Conservation (phyloP, 345 rosid genomes). For the Dipteronia sinensis region DNA sequence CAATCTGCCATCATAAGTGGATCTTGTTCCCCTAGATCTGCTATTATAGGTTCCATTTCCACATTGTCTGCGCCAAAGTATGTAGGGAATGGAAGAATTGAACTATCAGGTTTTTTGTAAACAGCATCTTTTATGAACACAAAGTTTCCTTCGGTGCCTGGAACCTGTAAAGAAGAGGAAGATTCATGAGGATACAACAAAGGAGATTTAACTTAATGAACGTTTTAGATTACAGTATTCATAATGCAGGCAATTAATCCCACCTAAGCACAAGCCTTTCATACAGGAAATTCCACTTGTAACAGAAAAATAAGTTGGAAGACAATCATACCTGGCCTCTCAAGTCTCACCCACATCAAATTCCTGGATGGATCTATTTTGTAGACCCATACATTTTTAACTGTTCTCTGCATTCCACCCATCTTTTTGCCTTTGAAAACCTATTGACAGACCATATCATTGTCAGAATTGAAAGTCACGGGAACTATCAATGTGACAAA, state of each 20-base stretch:
- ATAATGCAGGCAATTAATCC: background rate
- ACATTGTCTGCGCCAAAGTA: conserved; percentile 65
- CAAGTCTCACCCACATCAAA: conserved; percentile 92
- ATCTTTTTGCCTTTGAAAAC: conserved; percentile 91
- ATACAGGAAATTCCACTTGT: background rate
- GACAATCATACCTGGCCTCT: conserved; percentile 81
- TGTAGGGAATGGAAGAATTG: conserved; percentile 88
- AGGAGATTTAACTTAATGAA: background rate
- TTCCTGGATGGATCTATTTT: conserved; percentile 89
- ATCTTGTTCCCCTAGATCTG: conserved; percentile 85
- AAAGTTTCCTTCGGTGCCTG: conserved; percentile 89
- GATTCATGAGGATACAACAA: background rate
- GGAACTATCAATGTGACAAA: conserved; percentile 8
- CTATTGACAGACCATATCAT: conserved; percentile 36
- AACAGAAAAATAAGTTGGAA: conserved; percentile 5
- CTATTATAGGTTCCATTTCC: conserved; percentile 56
- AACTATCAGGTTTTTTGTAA: conserved; percentile 76
- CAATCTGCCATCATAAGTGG: conserved; percentile 82
- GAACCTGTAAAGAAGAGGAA: conserved; percentile 56
- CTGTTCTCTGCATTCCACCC: conserved; percentile 87
- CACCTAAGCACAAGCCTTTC: background rate
- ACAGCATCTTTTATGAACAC: conserved; percentile 83
- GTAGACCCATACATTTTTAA: conserved; percentile 92
- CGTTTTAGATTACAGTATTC: background rate
- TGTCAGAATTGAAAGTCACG: conserved; percentile 17